These are phyloP conservation scores for Geosmithia putterillii DNA, from an alignment of 2,329 filamentous ascomycete genomes.

Conservation along the genomic window DNA sequence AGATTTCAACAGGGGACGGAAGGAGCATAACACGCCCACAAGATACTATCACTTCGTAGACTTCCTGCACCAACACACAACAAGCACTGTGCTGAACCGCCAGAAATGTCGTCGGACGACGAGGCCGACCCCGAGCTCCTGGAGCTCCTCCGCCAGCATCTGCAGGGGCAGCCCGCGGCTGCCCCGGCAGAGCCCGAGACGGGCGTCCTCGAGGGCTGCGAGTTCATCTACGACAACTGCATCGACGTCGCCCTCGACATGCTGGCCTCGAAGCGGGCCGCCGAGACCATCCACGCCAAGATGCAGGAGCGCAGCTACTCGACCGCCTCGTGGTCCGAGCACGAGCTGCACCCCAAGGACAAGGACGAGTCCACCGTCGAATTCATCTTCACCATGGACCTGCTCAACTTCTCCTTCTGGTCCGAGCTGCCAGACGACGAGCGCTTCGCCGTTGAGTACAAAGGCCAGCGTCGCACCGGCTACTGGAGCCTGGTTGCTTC, in stretches of 20 bases:
- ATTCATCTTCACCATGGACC: slow-evolving; percentile 95
- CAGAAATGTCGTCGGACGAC: slow-evolving; percentile 75
- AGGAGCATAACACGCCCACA: too few relatives aligned
- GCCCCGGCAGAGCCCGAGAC: slow-evolving; percentile 56
- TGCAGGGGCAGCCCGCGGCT: slow-evolving; percentile 46
- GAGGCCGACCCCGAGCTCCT: slow-evolving; percentile 83
- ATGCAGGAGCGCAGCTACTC: slow-evolving; percentile 82
- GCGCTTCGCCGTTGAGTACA: slow-evolving; percentile 74
- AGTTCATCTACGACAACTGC: slow-evolving; percentile 82
- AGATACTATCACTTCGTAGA: background rate
- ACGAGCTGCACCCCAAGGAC: slow-evolving; percentile 77
- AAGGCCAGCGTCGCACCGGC: slow-evolving; percentile 73
- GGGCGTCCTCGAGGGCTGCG: slow-evolving; percentile 68
- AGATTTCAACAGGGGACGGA: too few relatives aligned
- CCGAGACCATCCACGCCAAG: slow-evolving; percentile 61
- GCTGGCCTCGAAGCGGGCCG: slow-evolving; percentile 69
- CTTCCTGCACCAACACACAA: background rate
- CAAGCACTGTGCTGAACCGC: background rate
- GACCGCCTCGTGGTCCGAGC: slow-evolving; percentile 73
- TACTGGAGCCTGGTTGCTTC: slow-evolving; percentile 91
- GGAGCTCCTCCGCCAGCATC: slow-evolving; percentile 70
- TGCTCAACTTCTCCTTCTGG: slow-evolving; percentile 98
- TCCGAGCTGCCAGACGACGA: slow-evolving; percentile 57
- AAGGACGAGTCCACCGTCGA: slow-evolving; percentile 71
- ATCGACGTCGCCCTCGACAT: slow-evolving; percentile 88